Conservation (phyloP, 768 basidiomycete species). For the Podaxis sp. region DNA sequence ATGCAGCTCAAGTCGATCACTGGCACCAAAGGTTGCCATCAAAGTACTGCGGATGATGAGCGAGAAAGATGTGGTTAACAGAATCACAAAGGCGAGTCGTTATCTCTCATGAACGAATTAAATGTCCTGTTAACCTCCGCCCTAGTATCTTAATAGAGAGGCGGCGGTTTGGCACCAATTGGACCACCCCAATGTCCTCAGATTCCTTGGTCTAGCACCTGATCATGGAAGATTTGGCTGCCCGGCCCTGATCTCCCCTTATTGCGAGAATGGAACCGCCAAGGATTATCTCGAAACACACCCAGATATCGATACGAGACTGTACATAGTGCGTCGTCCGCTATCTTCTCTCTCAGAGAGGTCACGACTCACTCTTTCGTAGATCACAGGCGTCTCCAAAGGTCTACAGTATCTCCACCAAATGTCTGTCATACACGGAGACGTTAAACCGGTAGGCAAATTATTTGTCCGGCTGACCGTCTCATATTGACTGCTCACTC, state of each 20-base stretch:
- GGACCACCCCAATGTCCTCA: constrained; percentile 19
- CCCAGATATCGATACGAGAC: constrained; percentile 12
- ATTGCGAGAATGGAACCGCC: constrained; percentile 13
- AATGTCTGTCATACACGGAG: constrained; percentile 19
- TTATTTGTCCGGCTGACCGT: background rate
- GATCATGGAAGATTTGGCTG: background rate
- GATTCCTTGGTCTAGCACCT: constrained; percentile 16
- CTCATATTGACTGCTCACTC: background rate
- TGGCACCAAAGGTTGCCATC: constrained; percentile 18
- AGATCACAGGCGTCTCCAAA: constrained; percentile 18
- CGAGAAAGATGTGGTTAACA: background rate
- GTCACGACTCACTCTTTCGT: background rate
- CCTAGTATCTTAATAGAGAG: constrained; percentile 20
- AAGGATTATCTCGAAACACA: constrained; percentile 13
- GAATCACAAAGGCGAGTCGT: background rate
- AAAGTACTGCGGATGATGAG: constrained; percentile 18
- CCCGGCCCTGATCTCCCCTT: constrained; percentile 19
- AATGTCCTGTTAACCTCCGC: background rate
- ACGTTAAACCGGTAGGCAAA: constrained; percentile 19
- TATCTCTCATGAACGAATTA: background rate
- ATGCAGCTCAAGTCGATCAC: background rate
- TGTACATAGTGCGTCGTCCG: constrained; percentile 10
- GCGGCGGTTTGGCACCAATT: constrained; percentile 17
- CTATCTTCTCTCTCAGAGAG: background rate
- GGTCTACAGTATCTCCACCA: constrained; percentile 21